Evolutionary conservation across 225 moss, liverwort and hornwort species (phyloP).

Genomic region (Pseudisothecium myosuroides): DNA sequence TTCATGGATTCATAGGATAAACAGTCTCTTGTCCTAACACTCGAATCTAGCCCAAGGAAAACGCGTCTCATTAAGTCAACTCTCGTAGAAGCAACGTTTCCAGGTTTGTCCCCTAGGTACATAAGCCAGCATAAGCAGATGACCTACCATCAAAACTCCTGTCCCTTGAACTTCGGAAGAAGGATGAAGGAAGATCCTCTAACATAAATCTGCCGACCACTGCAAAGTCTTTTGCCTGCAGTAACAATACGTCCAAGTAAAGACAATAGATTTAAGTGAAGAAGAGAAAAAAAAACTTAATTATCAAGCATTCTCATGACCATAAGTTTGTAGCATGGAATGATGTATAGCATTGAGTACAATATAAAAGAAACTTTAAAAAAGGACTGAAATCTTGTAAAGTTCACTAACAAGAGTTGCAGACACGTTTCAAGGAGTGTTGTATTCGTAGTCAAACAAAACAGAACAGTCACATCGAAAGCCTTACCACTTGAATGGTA

Average conservation of each 20-base stretch:
- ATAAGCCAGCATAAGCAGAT: slow-evolving; percentile 6
- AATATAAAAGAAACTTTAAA: background rate
- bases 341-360: background rate
- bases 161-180: slow-evolving; percentile 39
- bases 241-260: background rate
- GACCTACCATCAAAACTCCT: slow-evolving; percentile 34
- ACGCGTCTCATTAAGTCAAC: background rate
- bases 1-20: background rate
- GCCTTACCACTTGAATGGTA: slow-evolving; percentile 57
- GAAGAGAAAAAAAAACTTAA: background rate
- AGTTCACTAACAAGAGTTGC: background rate
- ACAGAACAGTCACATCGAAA: background rate
- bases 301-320: background rate
- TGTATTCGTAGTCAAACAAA: background rate
- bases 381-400: background rate
- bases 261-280: background rate
- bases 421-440: background rate
- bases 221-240: slow-evolving; percentile 82
- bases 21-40: background rate
- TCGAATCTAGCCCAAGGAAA: background rate
- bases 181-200: slow-evolving; percentile 69
- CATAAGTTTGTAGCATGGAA: background rate
- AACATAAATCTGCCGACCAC: slow-evolving; percentile 70
- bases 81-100: background rate
- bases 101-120: background rate